phyloP scores from a whole-genome alignment of 2,329 filamentous ascomycete species.

The Paecilomyces formosus region DNA sequence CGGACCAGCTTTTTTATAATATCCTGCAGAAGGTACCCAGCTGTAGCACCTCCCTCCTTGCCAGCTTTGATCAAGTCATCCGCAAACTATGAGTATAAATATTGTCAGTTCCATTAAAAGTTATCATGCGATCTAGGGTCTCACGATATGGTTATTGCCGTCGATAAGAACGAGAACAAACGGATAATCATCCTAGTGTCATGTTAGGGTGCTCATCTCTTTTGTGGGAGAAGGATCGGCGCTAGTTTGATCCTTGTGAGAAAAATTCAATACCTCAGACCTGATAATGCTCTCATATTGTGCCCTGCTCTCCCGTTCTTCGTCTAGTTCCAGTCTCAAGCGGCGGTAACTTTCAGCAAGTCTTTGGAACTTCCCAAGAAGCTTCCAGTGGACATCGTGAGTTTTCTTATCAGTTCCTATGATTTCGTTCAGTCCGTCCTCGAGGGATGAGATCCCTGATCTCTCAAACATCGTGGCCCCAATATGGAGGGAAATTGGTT shows the following conservation, averaged over 20 bases:
- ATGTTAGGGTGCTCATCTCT: conserved; percentile 8
- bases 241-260: background rate
- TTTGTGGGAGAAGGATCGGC: background rate
- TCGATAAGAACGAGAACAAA: conserved; percentile 57
- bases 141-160: conserved; percentile 50
- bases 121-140: background rate
- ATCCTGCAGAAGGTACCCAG: conserved; percentile 48
- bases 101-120: background rate
- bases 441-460: background rate
- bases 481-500: too few species aligned
- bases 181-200: conserved; percentile 41
- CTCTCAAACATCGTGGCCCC: background rate
- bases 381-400: background rate
- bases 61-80: conserved; percentile 42
- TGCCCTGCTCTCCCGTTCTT: conserved; percentile 47
- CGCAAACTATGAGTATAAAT: conserved; percentile 63
- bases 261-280: conserved; percentile 24
- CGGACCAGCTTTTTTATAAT: conserved; percentile 42
- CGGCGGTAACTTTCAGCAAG: conserved; percentile 49
- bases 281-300: conserved; percentile 49
- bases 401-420: background rate
- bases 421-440: background rate
- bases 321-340: conserved; percentile 52
- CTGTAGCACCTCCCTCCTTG: conserved; percentile 48
- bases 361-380: conserved; percentile 27